Conservation (phyloP, 164 flowering plant genomes). For the Aristolochia californica region DNA sequence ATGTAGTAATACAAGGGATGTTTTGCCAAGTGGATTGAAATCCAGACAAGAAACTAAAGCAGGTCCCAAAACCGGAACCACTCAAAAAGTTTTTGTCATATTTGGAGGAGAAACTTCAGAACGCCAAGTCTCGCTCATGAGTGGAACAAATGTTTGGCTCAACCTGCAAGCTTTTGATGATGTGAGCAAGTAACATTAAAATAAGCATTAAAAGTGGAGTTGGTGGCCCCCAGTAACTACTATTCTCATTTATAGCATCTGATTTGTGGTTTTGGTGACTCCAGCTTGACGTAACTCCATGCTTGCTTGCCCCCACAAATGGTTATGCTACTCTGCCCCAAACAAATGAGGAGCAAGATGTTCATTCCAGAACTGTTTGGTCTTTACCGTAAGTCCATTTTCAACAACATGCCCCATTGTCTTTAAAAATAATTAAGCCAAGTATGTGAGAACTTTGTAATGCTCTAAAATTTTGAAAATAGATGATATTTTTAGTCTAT, state of each 20-base stretch:
- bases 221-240: neutral
- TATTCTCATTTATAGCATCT: neutral
- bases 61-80: slow-evolving; percentile 13
- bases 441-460: no score
- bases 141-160: slow-evolving; percentile 96
- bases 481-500: no score
- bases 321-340: slow-evolving; percentile 14
- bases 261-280: slow-evolving; percentile 9
- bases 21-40: slow-evolving; percentile 23
- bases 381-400: slow-evolving; percentile 72
- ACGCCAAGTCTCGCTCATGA: slow-evolving; percentile 91
- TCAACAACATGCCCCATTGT: no score
- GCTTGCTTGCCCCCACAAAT: slow-evolving; percentile 57
- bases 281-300: slow-evolving; percentile 85
- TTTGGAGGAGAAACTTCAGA: slow-evolving; percentile 92
- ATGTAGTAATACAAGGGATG: slow-evolving; percentile 14
- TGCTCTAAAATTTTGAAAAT: no score
- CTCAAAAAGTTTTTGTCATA: slow-evolving; percentile 55
- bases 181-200: slow-evolving; percentile 33
- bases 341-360: slow-evolving; percentile 19
- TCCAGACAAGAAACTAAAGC: slow-evolving; percentile 14
- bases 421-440: no score
- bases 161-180: slow-evolving; percentile 71
- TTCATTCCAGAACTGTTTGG: slow-evolving; percentile 52
- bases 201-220: neutral